These are phyloP conservation scores for Hordeum vulgare DNA, from an alignment of 176 grass and related monocot species.

Conservation along the genomic window DNA sequence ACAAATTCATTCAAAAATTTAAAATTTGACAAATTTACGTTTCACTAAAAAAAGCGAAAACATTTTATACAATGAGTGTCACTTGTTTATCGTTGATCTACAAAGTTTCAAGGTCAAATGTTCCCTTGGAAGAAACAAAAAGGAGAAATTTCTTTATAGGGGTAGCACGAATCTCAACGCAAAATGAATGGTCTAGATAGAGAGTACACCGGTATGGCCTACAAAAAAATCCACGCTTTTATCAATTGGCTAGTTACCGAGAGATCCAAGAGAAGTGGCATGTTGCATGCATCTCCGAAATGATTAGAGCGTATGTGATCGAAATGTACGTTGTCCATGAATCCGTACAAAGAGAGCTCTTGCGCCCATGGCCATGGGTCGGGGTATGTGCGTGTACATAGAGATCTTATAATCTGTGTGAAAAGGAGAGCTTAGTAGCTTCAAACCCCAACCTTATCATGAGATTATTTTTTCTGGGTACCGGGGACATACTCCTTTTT, in stretches of 20 bases:
- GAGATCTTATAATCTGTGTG: slow-evolving; percentile 46
- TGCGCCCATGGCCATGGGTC: slow-evolving; percentile 8
- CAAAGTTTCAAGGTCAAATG: too few relatives aligned
- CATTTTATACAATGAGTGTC: too few relatives aligned
- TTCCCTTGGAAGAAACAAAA: too few relatives aligned
- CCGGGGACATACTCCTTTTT: slow-evolving; percentile 14
- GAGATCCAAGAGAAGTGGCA: not conserved
- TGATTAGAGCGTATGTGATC: not conserved
- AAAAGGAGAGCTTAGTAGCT: slow-evolving; percentile 41
- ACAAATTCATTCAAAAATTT: too few relatives aligned
- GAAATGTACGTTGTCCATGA: not conserved
- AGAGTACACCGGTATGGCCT: too few relatives aligned
- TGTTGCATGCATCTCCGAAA: not conserved
- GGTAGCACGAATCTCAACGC: too few relatives aligned
- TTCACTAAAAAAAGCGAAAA: too few relatives aligned
- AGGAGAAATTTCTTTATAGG: too few relatives aligned
- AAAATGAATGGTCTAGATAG: too few relatives aligned
- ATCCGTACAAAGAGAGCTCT: slow-evolving; percentile 24
- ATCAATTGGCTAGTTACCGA: not conserved
- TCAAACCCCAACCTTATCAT: slow-evolving; percentile 37
- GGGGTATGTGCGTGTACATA: slow-evolving; percentile 30
- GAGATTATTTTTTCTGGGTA: slow-evolving; percentile 19
- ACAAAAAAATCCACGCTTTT: not conserved
- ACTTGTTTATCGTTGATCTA: too few relatives aligned
- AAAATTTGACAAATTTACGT: too few relatives aligned